Conservation (phyloP, 1,284 basidiomycete genomes). For the Sutorius eximius region DNA sequence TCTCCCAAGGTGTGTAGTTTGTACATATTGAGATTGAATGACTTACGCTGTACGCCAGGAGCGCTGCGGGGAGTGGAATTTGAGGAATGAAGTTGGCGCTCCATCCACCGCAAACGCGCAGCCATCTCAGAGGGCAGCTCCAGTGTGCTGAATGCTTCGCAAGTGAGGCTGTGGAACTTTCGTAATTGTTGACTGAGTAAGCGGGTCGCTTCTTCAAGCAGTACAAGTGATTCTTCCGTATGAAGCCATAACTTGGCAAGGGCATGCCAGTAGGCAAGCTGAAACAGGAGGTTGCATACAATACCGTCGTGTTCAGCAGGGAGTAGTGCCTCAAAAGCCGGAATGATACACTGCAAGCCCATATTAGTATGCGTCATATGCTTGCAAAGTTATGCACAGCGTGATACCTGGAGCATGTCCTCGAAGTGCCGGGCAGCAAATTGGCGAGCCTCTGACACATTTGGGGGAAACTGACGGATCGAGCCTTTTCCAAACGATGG, state of each 20-base stretch:
- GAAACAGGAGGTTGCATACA: constrained; percentile 14
- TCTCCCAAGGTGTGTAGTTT: constrained; percentile 30
- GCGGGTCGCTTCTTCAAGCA: neutral
- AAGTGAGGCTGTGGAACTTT: constrained; percentile 9
- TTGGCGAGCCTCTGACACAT: neutral
- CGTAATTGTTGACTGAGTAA: neutral
- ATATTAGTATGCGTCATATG: neutral
- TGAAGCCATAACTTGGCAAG: constrained; percentile 29
- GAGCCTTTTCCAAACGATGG: neutral
- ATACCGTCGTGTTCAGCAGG: constrained; percentile 14
- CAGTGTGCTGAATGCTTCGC: neutral
- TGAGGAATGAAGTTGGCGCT: neutral
- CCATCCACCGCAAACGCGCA: neutral
- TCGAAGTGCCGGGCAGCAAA: constrained; percentile 5
- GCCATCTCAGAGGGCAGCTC: constrained; percentile 12
- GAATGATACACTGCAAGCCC: constrained; percentile 25
- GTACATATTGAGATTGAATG: constrained; percentile 26
- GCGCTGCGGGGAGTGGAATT: neutral
- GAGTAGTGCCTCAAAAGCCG: constrained; percentile 27
- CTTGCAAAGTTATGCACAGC: neutral
- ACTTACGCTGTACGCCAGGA: constrained; percentile 2
- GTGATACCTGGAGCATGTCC: constrained; percentile 12
- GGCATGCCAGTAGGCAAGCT: constrained; percentile 23
- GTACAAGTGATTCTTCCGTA: constrained; percentile 3
- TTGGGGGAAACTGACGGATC: neutral